phyloP scores from a whole-genome alignment of 257 asterid genomes.

The Solanum paucissectum region DNA sequence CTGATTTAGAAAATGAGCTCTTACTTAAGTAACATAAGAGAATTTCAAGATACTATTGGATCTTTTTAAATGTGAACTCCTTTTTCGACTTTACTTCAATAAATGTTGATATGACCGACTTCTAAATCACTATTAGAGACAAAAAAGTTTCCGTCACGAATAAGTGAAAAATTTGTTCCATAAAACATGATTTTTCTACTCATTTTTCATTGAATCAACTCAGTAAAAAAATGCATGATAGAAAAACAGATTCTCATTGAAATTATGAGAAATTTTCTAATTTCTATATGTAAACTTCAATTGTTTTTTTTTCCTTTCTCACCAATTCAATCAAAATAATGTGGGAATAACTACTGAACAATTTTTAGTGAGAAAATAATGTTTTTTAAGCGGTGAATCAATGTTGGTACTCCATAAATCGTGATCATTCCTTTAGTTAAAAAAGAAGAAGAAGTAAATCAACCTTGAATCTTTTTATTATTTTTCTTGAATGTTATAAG shows the following conservation, averaged over 20 bases:
- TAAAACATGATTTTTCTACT: no score
- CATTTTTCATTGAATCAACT: no score
- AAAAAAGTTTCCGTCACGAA: no score
- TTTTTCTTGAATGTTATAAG: not conserved
- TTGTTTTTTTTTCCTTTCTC: not conserved
- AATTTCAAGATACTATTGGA: not conserved
- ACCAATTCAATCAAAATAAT: not conserved
- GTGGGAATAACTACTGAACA: not conserved
- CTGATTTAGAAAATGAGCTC: not conserved
- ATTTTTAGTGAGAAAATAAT: not conserved
- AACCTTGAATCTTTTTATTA: not conserved
- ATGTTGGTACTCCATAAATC: not conserved
- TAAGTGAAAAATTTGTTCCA: fast-evolving
- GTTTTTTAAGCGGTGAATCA: not conserved
- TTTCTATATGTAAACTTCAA: not conserved
- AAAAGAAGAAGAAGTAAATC: not conserved
- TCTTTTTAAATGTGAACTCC: not conserved
- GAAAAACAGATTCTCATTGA: not conserved
- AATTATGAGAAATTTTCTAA: not conserved
- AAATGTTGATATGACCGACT: not conserved
- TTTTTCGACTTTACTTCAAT: not conserved
- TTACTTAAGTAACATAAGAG: not conserved
- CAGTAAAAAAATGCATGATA: not conserved
- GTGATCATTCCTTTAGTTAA: not conserved
- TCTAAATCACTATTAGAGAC: no score